Conservation (phyloP, 345 rosid species). For the Euphorbia pulcherrima region DNA sequence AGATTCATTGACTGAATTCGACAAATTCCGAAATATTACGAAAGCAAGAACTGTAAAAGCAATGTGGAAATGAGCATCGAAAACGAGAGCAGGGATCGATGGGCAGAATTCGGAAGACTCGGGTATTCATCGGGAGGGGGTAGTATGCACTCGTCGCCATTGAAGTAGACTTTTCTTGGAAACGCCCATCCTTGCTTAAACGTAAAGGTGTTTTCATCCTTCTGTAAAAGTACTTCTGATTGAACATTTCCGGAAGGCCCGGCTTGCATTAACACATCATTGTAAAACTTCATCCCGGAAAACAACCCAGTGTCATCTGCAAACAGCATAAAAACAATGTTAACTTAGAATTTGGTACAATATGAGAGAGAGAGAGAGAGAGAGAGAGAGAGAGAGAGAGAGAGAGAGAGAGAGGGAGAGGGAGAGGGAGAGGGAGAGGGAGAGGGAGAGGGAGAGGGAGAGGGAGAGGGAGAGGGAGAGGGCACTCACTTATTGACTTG, state of each 20-base stretch:
- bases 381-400: background rate
- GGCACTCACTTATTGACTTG: conserved; percentile 53
- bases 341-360: background rate
- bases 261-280: conserved; percentile 83
- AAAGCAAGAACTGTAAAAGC: conserved; percentile 31
- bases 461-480: background rate
- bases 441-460: background rate
- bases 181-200: conserved; percentile 93
- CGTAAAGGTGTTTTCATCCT: conserved; percentile 70
- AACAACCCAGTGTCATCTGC: conserved; percentile 93
- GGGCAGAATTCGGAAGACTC: conserved; percentile 61
- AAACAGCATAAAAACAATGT: background rate
- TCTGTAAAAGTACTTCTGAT: conserved; percentile 77
- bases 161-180: conserved; percentile 81
- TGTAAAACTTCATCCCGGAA: conserved; percentile 66
- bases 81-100: conserved; percentile 23
- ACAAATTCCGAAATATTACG: conserved; percentile 24
- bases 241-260: conserved; percentile 85
- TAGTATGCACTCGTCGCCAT: conserved; percentile 86
- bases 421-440: background rate
- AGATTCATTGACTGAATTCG: background rate
- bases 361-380: background rate
- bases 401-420: background rate
- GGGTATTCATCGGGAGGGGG: conserved; percentile 90
- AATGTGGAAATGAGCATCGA: conserved; percentile 22